phyloP scores from a whole-genome alignment of 1,284 basidiomycete genomes.

The Rhizoctonia solani region DNA sequence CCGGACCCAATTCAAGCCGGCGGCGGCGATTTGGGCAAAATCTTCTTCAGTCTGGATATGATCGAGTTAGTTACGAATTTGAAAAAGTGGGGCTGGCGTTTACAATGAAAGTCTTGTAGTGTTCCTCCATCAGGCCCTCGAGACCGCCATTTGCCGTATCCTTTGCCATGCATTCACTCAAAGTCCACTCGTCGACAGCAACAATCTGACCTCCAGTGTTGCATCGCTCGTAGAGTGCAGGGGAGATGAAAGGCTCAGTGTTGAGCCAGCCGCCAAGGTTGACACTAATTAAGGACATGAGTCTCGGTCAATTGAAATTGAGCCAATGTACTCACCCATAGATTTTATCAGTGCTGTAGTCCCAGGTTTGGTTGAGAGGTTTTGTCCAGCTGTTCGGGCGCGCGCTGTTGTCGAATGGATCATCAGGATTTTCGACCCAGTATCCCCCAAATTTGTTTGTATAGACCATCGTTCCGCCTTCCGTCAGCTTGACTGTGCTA shows the following conservation, averaged over 20 bases:
- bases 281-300: constrained; percentile 41
- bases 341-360: constrained; percentile 65
- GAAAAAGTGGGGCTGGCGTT: constrained; percentile 5
- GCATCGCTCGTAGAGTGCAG: constrained; percentile 51
- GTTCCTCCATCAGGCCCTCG: constrained; percentile 49
- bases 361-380: constrained; percentile 71
- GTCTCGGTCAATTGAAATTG: neutral
- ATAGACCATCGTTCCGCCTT: constrained; percentile 51
- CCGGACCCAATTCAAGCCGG: constrained; percentile 56
- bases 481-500: constrained; percentile 47
- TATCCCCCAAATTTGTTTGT: constrained; percentile 51
- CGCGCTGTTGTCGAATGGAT: constrained; percentile 75
- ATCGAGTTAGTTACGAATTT: no score
- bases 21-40: no score
- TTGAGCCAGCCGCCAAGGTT: constrained; percentile 59
- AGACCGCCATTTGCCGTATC: constrained; percentile 42
- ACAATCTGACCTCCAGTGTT: constrained; percentile 37
- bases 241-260: constrained; percentile 59
- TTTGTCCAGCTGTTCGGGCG: constrained; percentile 74
- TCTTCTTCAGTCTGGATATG: constrained; percentile 58
- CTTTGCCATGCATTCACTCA: constrained; percentile 48
- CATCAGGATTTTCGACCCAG: constrained; percentile 60
- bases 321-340: constrained; percentile 56
- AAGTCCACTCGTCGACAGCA: constrained; percentile 56
- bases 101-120: constrained; percentile 56